phyloP scores from a whole-genome alignment of 345 rosid genomes.

The Streptanthus diversifolius region DNA sequence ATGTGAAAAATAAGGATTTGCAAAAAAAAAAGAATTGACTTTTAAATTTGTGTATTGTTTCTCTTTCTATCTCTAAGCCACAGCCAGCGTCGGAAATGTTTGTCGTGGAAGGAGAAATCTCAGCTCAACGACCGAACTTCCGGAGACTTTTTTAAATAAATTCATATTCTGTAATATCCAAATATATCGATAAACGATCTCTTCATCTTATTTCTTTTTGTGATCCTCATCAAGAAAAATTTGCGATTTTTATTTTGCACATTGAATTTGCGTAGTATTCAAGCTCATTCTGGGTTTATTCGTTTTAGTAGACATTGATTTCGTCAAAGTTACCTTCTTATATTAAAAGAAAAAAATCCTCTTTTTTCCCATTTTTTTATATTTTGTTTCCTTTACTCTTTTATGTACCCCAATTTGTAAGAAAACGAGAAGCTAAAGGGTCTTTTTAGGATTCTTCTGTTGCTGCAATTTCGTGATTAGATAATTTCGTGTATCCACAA shows the following conservation, averaged over 20 bases:
- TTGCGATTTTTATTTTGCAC: conserved; percentile 9
- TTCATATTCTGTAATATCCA: background rate
- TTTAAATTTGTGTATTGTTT: background rate
- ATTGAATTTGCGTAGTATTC: conserved; percentile 43
- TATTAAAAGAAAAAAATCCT: background rate
- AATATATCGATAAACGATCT: background rate
- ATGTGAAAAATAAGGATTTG: background rate
- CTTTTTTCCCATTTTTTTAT: too few relatives aligned
- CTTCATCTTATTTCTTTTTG: background rate
- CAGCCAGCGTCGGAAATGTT: conserved; percentile 17
- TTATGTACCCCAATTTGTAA: conserved; percentile 11
- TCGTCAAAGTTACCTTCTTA: conserved; percentile 26
- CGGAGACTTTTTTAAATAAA: conserved; percentile 1
- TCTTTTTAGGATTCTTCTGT: conserved; percentile 18
- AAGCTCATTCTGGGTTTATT: conserved; percentile 37
- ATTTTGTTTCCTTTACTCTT: background rate
- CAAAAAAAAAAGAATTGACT: background rate
- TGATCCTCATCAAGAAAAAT: conserved; percentile 9
- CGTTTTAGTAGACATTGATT: conserved; percentile 27
- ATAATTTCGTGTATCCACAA: conserved; percentile 16
- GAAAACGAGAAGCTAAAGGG: conserved; percentile 32
- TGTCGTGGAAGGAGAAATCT: conserved; percentile 13
- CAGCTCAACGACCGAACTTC: conserved; percentile 30
- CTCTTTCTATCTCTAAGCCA: background rate
- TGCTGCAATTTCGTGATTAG: conserved; percentile 20